These are phyloP conservation scores for Mariannaea sp. DNA, from an alignment of 2,329 filamentous ascomycete genomes.

Conservation along the genomic window DNA sequence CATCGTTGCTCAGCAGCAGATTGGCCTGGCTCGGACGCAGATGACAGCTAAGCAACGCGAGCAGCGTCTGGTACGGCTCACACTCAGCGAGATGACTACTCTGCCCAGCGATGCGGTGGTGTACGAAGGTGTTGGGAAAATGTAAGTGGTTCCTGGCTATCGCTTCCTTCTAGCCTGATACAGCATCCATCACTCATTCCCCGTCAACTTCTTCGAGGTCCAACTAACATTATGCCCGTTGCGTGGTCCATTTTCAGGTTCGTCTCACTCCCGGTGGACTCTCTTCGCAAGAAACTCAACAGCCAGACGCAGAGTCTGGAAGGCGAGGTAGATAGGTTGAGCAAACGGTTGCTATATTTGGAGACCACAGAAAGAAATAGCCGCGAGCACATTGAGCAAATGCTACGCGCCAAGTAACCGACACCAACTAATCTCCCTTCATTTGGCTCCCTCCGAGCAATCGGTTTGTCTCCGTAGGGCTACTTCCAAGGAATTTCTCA, in stretches of 20 bases:
- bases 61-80: conserved; percentile 85
- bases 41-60: conserved; percentile 86
- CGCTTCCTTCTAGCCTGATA: neutral
- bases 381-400: conserved; percentile 86
- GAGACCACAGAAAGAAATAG: conserved; percentile 97
- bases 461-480: neutral
- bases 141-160: conserved; percentile 62
- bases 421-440: conserved; percentile 4
- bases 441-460: neutral
- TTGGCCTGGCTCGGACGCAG: conserved; percentile 82
- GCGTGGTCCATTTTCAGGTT: conserved; percentile 66
- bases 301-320: conserved; percentile 76
- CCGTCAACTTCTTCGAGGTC: neutral
- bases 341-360: conserved; percentile 89
- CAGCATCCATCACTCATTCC: neutral
- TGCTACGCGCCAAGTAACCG: conserved; percentile 62
- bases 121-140: conserved; percentile 96
- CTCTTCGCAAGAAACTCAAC: conserved; percentile 76
- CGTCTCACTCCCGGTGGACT: conserved; percentile 72
- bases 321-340: conserved; percentile 76
- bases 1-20: conserved; percentile 87
- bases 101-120: conserved; percentile 77
- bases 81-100: conserved; percentile 78
- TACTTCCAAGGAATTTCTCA: neutral
- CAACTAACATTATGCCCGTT: conserved; percentile 13